Conservation (phyloP, 495 filamentous ascomycete species). For the Hypoxylon rickii region DNA sequence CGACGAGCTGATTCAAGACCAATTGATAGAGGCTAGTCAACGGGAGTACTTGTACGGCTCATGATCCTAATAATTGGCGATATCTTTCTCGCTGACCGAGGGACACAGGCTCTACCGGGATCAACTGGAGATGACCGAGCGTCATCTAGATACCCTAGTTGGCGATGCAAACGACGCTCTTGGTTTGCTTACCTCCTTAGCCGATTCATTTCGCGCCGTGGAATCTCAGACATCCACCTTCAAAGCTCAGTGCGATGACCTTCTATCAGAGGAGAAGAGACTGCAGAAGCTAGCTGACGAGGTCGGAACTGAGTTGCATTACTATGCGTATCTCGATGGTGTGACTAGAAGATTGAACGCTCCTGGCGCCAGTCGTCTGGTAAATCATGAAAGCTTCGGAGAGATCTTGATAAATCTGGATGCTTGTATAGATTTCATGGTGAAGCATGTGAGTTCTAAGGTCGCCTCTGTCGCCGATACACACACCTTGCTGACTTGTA, state of each 20-base stretch:
- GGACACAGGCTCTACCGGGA: conserved; percentile 69
- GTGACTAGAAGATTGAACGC: conserved; percentile 89
- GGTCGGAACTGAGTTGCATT: conserved; percentile 82
- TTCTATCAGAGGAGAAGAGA: conserved; percentile 77
- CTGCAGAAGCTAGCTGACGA: conserved; percentile 76
- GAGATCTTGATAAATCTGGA: conserved; percentile 86
- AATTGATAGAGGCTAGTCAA: conserved; percentile 77
- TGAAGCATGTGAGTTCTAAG: conserved; percentile 65
- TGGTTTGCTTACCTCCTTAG: conserved; percentile 71
- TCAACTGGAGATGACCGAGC: conserved; percentile 76
- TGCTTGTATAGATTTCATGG: conserved; percentile 88
- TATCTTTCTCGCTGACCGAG: conserved; percentile 34
- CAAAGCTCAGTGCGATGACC: conserved; percentile 84
- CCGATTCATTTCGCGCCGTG: conserved; percentile 81
- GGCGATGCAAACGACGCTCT: conserved; percentile 73
- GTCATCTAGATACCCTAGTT: conserved; percentile 81
- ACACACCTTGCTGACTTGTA: conserved; percentile 28
- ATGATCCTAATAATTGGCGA: conserved; percentile 8
- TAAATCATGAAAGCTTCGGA: conserved; percentile 77
- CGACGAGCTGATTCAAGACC: no score
- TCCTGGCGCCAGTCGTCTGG: conserved; percentile 81
- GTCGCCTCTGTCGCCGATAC: neutral
- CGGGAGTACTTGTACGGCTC: conserved; percentile 77
- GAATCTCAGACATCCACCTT: conserved; percentile 90
- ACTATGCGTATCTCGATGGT: conserved; percentile 89